Evolutionary conservation across 1,284 basidiomycete genomes (phyloP).

Genomic region (Cutaneotrichosporon mucoides): DNA sequence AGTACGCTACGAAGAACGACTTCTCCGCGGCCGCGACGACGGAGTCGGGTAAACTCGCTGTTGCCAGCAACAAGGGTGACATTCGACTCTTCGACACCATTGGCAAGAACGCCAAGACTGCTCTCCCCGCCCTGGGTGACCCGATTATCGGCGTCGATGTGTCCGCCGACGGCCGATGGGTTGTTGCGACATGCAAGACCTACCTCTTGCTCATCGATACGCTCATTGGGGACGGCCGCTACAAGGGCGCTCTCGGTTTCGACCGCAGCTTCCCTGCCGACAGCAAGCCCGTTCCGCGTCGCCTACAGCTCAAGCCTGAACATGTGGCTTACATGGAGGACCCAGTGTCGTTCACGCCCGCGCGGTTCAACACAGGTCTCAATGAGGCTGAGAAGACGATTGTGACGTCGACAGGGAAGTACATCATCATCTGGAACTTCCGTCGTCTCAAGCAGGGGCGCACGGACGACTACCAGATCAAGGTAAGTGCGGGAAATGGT

Average conservation of each 20-base stretch:
- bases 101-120: constrained; percentile 99
- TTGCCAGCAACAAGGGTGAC: constrained; percentile 95
- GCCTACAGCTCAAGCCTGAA: constrained; percentile 83
- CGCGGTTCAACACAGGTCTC: constrained; percentile 87
- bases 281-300: constrained; percentile 84
- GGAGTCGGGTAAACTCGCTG: constrained; percentile 76
- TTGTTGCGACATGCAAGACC: constrained; percentile 93
- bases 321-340: constrained; percentile 95
- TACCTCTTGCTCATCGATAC: constrained; percentile 95
- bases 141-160: constrained; percentile 94
- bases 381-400: constrained; percentile 89
- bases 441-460: constrained; percentile 87
- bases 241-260: constrained; percentile 82
- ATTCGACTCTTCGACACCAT: constrained; percentile 92
- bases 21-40: constrained; percentile 94
- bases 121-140: constrained; percentile 91
- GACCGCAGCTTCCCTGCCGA: constrained; percentile 93
- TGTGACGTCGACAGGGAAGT: constrained; percentile 93
- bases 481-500: constrained; percentile 53
- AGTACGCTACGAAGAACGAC: constrained; percentile 91
- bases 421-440: constrained; percentile 95
- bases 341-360: constrained; percentile 84
- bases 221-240: constrained; percentile 84
- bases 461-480: constrained; percentile 90
- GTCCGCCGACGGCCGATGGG: constrained; percentile 87